Evolutionary conservation across 2,329 filamentous ascomycete genomes (phyloP), one percentile per base, ranked within the genome.

Genomic region (Arthrobotrys iridis): DNA sequence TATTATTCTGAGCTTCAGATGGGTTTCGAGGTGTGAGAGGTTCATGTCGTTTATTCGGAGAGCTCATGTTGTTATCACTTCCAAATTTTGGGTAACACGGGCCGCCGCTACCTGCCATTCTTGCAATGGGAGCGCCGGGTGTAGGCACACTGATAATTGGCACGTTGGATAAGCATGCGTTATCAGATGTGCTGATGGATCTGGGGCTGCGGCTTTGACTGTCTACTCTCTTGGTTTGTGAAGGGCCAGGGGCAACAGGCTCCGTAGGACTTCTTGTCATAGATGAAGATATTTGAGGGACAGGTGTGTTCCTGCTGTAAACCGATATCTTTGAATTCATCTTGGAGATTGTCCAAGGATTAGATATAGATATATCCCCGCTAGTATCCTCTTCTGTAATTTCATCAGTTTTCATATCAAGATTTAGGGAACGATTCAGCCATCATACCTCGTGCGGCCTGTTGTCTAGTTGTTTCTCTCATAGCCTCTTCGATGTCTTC

Each of bases 331-430:
- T 57, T n/a, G 63, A 26, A 45, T 75, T 75, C 63, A 75, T 58
- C 24, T 75, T 75, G 7, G 63, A 63, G n/a, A 75, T 75, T n/a
- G 41, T 75, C 71, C 71, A 75, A 4, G 71, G 71, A 33, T 75
- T 75, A 6, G 63, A 57, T 48, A 67, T 68, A 2, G 71, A 64
- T 37, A 13, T 57, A 37, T 75, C 63, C 2, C 28, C 6, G 18
- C n/a, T 15, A 10, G 33, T 59, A 50, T 63, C 40, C 26, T 48
- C 40, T n/a, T 75, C 63, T 66, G 24, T 18, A 55, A 0, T 2
- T 37, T 28, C 18, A 20, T 74, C 58, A 67, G 45, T 22, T 30
- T 30, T 26, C 10, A 15, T 35, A 13, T n/a, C 10, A 18, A n/a
- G 8, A 15, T 40, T 4, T 7, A 59, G 13, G 7, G 10, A 13